A percentile compares a stretch with the other conserved stretches of the same genome.
Conservation (phyloP, 805 yeast species). For the Candida xyloterini region DNA sequence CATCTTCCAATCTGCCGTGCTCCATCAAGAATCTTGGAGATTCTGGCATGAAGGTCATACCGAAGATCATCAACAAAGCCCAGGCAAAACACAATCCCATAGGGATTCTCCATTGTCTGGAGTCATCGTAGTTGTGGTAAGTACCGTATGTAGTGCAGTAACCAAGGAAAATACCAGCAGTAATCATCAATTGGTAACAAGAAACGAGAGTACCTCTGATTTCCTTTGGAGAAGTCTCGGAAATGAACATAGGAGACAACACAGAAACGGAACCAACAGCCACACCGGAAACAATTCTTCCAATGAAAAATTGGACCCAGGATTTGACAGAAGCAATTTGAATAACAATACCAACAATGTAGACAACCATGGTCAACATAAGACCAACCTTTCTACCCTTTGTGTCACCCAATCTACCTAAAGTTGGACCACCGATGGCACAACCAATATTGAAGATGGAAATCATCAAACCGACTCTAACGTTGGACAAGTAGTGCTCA, state of each 20-base stretch:
- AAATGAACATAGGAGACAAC: slow-evolving; percentile 55
- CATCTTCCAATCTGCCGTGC: slow-evolving; percentile 48
- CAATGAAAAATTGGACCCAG: slow-evolving; percentile 66
- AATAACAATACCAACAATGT: slow-evolving; percentile 57
- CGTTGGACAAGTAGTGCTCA: slow-evolving; percentile 43
- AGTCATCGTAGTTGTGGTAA: slow-evolving; percentile 43
- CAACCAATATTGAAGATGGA: slow-evolving; percentile 71
- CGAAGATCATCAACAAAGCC: slow-evolving; percentile 48
- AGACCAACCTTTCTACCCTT: slow-evolving; percentile 61
- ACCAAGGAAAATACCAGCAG: slow-evolving; percentile 69
- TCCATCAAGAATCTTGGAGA: slow-evolving; percentile 64
- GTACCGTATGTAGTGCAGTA: slow-evolving; percentile 67
- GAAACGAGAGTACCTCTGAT: slow-evolving; percentile 71
- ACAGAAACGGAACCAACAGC: slow-evolving; percentile 56
- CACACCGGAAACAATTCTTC: slow-evolving; percentile 56
- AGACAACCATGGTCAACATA: slow-evolving; percentile 50
- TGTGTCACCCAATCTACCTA: slow-evolving; percentile 56
- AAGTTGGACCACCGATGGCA: slow-evolving; percentile 65
- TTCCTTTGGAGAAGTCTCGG: slow-evolving; percentile 68
- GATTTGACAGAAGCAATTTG: slow-evolving; percentile 52
- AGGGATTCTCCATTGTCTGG: slow-evolving; percentile 68
- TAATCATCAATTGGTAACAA: slow-evolving; percentile 66
- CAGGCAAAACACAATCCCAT: slow-evolving; percentile 49
- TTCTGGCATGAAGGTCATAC: slow-evolving; percentile 63
- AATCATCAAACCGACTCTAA: slow-evolving; percentile 59